Percentiles rank a stretch among this genome's conserved stretches.
Evolutionary conservation across 2,329 filamentous ascomycete genomes (phyloP).

Genomic region (Polychaeton citri): DNA sequence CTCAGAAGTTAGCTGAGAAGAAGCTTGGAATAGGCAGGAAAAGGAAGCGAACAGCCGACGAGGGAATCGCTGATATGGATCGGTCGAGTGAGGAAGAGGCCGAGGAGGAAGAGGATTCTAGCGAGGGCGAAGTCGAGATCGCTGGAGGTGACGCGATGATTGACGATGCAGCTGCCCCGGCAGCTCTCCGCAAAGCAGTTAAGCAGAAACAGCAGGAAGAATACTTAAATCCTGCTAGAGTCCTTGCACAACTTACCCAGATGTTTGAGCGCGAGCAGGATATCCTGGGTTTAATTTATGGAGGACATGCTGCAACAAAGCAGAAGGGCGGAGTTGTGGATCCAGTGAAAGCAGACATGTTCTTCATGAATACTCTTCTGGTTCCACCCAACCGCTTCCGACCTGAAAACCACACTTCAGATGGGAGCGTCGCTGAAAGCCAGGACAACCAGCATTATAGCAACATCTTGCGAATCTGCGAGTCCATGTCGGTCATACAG

Average conservation of each 20-base stretch:
- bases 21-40: slow-evolving; percentile 26
- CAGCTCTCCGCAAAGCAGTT: slow-evolving; percentile 19
- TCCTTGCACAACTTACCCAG: slow-evolving; percentile 61
- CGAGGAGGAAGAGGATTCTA: slow-evolving; percentile 19
- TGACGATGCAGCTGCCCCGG: slow-evolving; percentile 30
- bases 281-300: slow-evolving; percentile 69
- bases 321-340: slow-evolving; percentile 1
- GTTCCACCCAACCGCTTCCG: slow-evolving; percentile 88
- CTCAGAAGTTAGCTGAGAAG: slow-evolving; percentile 27
- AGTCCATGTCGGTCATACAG: slow-evolving; percentile 60
- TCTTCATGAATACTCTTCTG: slow-evolving; percentile 76
- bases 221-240: slow-evolving; percentile 73
- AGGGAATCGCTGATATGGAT: slow-evolving; percentile 56
- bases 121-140: slow-evolving; percentile 19
- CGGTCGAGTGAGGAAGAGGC: slow-evolving; percentile 31
- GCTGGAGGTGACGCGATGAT: slow-evolving; percentile 40
- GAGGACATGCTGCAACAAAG: slow-evolving; percentile 8
- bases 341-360: slow-evolving; percentile 54
- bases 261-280: slow-evolving; percentile 83
- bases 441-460: slow-evolving; percentile 84
- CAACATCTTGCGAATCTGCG: slow-evolving; percentile 62
- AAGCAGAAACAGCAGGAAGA: slow-evolving; percentile 42
- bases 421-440: slow-evolving; percentile 71
- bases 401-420: slow-evolving; percentile 70
- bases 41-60: slow-evolving; percentile 43